Evolutionary conservation across 1,139 yeast genomes (phyloP).

Genomic region (Yamadazyma diddensiae): DNA sequence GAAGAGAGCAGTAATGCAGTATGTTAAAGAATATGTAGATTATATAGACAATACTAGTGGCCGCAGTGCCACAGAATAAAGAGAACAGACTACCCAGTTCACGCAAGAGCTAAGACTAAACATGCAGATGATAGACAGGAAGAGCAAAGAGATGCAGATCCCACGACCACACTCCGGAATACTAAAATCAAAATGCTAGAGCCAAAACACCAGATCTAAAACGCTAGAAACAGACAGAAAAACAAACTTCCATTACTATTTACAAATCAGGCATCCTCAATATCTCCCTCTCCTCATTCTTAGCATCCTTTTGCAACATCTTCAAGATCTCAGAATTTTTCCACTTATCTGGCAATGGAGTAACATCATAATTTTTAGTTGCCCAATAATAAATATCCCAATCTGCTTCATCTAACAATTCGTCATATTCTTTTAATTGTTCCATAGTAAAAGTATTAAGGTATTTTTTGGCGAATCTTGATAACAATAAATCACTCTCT

Average conservation of each 20-base stretch:
- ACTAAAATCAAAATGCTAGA: no score
- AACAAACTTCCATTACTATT: neutral
- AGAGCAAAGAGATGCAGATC: no score
- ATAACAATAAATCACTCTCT: constrained; percentile 83
- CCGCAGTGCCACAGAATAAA: no score
- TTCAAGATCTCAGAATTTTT: constrained; percentile 60
- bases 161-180: no score
- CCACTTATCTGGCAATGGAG: constrained; percentile 89
- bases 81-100: no score
- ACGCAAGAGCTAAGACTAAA: no score
- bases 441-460: constrained; percentile 56
- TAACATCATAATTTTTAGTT: constrained; percentile 71
- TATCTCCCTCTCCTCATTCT: constrained; percentile 68
- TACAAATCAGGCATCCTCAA: constrained; percentile 74
- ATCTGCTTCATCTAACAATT: constrained; percentile 84
- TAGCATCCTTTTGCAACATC: constrained; percentile 69
- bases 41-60: no score
- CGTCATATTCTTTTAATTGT: constrained; percentile 83
- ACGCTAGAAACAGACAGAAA: no score
- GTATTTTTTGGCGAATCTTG: constrained; percentile 80
- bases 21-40: no score
- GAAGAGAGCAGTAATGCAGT: no score
- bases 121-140: no score
- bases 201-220: no score
- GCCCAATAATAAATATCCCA: constrained; percentile 99